Conservation (phyloP, 768 basidiomycete genomes). For the Serendipita sp. region DNA sequence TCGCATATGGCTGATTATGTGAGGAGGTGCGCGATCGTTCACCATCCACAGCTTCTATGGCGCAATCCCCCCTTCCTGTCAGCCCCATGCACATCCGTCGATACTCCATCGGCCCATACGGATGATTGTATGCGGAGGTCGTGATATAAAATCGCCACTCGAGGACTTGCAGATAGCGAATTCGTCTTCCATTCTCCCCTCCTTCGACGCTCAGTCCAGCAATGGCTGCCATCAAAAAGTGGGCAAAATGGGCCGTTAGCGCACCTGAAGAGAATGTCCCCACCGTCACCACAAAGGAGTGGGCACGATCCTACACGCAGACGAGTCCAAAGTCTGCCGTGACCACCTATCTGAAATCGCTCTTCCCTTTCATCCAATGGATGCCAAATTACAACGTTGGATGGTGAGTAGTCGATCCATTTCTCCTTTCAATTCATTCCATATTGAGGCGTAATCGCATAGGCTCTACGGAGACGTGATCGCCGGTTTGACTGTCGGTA, state of each 20-base stretch:
- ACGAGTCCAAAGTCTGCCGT: slow-evolving; percentile 33
- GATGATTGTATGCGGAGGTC: too few species aligned
- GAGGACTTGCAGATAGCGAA: neutral
- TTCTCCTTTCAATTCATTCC: neutral
- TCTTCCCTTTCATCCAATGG: slow-evolving; percentile 83
- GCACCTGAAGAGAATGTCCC: slow-evolving; percentile 46
- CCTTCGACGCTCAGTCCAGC: neutral
- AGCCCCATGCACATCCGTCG: too few species aligned
- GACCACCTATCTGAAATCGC: slow-evolving; percentile 41
- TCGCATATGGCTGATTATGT: too few species aligned
- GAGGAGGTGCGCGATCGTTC: too few species aligned
- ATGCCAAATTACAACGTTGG: slow-evolving; percentile 55
- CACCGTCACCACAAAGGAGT: slow-evolving; percentile 43
- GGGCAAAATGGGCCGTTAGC: slow-evolving; percentile 35
- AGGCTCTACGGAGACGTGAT: slow-evolving; percentile 61
- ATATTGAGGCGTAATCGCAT: neutral
- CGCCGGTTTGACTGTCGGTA: slow-evolving; percentile 84
- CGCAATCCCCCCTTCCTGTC: too few species aligned
- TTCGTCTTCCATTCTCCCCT: neutral
- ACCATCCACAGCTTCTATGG: too few species aligned
- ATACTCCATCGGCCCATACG: too few species aligned
- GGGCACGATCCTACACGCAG: slow-evolving; percentile 30
- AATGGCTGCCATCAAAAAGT: slow-evolving; percentile 5
- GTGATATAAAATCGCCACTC: too few species aligned
- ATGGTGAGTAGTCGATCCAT: slow-evolving; percentile 25